Conservation (phyloP, 1,284 basidiomycete genomes). For the Uromyces viciae-fabae region DNA sequence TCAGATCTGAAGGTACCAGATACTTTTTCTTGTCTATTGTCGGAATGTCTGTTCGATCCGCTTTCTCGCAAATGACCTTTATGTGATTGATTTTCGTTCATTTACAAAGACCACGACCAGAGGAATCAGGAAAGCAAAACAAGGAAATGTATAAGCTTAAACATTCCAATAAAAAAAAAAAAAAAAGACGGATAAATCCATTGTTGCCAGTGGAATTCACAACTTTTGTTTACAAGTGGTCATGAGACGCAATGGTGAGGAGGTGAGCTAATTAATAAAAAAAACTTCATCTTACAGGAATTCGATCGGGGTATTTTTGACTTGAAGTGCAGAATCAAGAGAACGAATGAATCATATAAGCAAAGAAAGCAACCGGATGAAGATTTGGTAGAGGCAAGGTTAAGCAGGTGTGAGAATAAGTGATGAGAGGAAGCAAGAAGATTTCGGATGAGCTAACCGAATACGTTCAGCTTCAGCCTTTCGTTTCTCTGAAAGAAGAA, state of each 20-base stretch:
- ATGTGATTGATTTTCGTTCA: not conserved
- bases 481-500: conserved; percentile 29
- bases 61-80: conserved; percentile 99
- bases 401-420: not conserved
- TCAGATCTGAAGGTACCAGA: conserved; percentile 77
- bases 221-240: too few species aligned
- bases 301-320: conserved; percentile 45
- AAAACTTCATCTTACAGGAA: conserved; percentile 25
- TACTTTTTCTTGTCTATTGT: conserved; percentile 99
- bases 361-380: not conserved
- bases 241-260: too few species aligned
- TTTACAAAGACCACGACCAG: too few species aligned
- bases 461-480: conserved; percentile 65
- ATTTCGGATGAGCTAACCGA: conserved; percentile 47
- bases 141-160: too few species aligned
- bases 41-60: conserved; percentile 95
- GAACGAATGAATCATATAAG: not conserved
- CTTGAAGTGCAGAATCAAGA: not conserved
- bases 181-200: too few species aligned
- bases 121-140: not conserved
- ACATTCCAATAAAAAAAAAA: too few species aligned
- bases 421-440: not conserved
- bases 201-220: too few species aligned
- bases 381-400: too few species aligned
- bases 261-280: too few species aligned